These are phyloP conservation scores for Aspergillus hortae DNA, from an alignment of 2,329 filamentous ascomycete species.

Conservation along the genomic window DNA sequence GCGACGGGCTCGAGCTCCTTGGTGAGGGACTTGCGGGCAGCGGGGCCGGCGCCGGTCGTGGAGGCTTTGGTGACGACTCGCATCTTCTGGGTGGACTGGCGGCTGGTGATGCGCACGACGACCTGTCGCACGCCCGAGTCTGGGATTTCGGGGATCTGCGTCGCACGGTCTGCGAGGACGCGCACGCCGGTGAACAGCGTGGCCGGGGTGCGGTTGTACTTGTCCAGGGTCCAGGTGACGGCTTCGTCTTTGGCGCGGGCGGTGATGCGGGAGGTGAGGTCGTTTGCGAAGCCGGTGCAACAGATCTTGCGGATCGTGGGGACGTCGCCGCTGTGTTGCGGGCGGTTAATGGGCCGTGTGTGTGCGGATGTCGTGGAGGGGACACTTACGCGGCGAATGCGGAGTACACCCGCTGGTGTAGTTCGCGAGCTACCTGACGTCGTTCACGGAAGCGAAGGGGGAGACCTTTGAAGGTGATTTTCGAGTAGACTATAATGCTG, in stretches of 20 bases:
- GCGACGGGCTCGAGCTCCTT: slow-evolving; percentile 6
- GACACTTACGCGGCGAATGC: slow-evolving; percentile 43
- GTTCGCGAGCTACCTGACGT: slow-evolving; percentile 32
- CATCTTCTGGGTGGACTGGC: slow-evolving; percentile 32
- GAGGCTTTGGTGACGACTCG: slow-evolving; percentile 3
- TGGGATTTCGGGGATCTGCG: slow-evolving; percentile 36
- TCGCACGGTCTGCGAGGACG: slow-evolving; percentile 41
- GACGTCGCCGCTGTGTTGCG: slow-evolving; percentile 31
- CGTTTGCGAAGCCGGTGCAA: slow-evolving; percentile 35
- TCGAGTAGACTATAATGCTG: slow-evolving; percentile 31
- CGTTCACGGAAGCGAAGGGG: slow-evolving; percentile 35
- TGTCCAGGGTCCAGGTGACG: slow-evolving; percentile 36
- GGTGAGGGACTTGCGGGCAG: not conserved
- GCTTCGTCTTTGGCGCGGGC: slow-evolving; percentile 28
- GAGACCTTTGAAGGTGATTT: slow-evolving; percentile 28
- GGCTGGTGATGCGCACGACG: slow-evolving; percentile 36
- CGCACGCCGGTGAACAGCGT: slow-evolving; percentile 36
- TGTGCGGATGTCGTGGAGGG: slow-evolving; percentile 10
- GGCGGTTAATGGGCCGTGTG: slow-evolving; percentile 7
- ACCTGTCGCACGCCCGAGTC: slow-evolving; percentile 40
- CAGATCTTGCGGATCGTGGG: slow-evolving; percentile 32
- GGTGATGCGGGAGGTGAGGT: slow-evolving; percentile 32
- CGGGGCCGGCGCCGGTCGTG: slow-evolving; percentile 1
- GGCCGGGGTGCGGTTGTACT: slow-evolving; percentile 34
- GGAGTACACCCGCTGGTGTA: slow-evolving; percentile 48